These are phyloP conservation scores for Castanospermum australe DNA, from an alignment of 306 rosid genomes.

Conservation along the genomic window DNA sequence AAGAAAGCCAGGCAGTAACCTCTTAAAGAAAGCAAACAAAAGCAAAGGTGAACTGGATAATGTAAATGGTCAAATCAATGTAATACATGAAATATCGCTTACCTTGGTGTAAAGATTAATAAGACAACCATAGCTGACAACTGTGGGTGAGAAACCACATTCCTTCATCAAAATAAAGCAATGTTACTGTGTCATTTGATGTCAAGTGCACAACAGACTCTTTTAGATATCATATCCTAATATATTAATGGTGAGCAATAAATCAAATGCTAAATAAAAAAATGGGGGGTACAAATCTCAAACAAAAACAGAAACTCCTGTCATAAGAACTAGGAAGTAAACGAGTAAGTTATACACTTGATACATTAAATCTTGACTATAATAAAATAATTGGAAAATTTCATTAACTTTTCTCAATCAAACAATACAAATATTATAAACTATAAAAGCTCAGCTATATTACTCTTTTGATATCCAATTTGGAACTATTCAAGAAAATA, in stretches of 20 bases:
- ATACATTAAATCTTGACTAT: not conserved
- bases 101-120: conserved; percentile 91
- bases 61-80: conserved; percentile 2
- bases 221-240: not conserved
- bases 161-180: conserved; percentile 49
- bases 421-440: not conserved
- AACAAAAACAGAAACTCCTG: not conserved
- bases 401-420: not conserved
- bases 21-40: not conserved
- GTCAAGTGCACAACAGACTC: not conserved
- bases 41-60: not conserved
- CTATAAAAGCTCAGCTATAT: not conserved
- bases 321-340: conserved; percentile 9
- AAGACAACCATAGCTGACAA: conserved; percentile 91
- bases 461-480: not conserved
- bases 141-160: conserved; percentile 92
- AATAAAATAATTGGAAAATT: not conserved
- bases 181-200: conserved; percentile 20
- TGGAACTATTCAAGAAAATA: not conserved
- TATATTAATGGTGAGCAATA: not conserved
- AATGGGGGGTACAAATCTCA: not conserved
- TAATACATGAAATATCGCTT: conserved; percentile 13
- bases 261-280: conserved; percentile 13
- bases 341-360: not conserved
- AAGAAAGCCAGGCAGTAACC: conserved; percentile 9